Conservation (phyloP, 257 asterid genomes). For the Gynochthodes officinalis region DNA sequence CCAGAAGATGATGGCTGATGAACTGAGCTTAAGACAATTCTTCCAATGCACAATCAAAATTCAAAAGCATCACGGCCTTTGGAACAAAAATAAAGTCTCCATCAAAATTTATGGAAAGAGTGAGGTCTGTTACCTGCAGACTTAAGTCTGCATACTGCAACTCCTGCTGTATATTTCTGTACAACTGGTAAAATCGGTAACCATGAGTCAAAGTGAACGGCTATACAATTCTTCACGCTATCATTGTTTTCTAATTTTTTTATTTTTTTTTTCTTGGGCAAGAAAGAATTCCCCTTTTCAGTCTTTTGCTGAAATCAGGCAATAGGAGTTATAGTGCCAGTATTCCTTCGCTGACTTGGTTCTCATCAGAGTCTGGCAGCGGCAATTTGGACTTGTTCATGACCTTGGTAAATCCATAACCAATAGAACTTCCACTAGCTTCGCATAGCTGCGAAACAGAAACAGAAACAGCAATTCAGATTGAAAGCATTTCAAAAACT, state of each 20-base stretch:
- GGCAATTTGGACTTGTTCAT: constrained; percentile 59
- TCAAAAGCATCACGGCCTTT: neutral
- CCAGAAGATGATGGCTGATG: too few species aligned
- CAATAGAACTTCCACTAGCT: constrained; percentile 89
- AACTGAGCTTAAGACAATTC: too few species aligned
- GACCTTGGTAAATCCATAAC: constrained; percentile 75
- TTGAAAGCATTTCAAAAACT: neutral
- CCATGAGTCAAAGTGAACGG: constrained; percentile 28
- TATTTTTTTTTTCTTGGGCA: neutral
- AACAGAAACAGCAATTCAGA: neutral
- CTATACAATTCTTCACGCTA: constrained; percentile 25
- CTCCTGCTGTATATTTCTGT: constrained; percentile 41
- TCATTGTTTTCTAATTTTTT: neutral
- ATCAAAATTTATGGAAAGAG: constrained; percentile 38
- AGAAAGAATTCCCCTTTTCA: constrained; percentile 13
- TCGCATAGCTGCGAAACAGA: constrained; percentile 63
- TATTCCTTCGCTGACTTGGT: constrained; percentile 63
- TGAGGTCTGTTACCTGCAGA: constrained; percentile 15
- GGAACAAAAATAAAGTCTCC: constrained; percentile 1
- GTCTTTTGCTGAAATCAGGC: constrained; percentile 1
- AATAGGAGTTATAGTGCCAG: constrained; percentile 42
- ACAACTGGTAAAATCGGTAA: constrained; percentile 32
- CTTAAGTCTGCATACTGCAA: constrained; percentile 13
- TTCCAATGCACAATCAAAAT: neutral
- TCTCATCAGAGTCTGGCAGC: constrained; percentile 63